Percentiles rank a stretch among this genome's conserved stretches.
Conservation (phyloP, 2,329 filamentous ascomycete species). For the Xylariaceae sp. region DNA sequence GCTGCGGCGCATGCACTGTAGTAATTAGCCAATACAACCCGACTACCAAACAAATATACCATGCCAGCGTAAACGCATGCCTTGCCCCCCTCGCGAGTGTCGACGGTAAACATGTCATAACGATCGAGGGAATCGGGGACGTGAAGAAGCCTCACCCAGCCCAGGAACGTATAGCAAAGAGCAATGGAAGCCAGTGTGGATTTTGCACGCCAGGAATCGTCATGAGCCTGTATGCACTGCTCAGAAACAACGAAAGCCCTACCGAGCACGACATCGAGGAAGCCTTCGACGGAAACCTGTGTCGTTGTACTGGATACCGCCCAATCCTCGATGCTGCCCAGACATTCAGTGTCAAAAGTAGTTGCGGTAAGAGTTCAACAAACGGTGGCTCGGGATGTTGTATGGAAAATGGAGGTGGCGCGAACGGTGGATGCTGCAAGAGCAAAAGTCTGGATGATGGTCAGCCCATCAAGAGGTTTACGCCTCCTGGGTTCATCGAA, state of each 20-base stretch:
- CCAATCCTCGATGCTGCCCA: slow-evolving; percentile 93
- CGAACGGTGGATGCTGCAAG: slow-evolving; percentile 66
- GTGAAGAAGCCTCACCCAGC: slow-evolving; percentile 81
- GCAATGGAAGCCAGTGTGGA: slow-evolving; percentile 86
- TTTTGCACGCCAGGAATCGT: slow-evolving; percentile 98
- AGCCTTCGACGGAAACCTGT: slow-evolving; percentile 94
- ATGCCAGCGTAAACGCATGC: slow-evolving; percentile 95
- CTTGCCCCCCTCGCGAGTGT: slow-evolving; percentile 87
- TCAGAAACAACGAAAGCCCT: slow-evolving; percentile 77
- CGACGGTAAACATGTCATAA: slow-evolving; percentile 97
- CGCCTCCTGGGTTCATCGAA: slow-evolving; percentile 85
- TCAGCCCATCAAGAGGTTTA: slow-evolving; percentile 64
- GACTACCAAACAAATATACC: slow-evolving; percentile 87
- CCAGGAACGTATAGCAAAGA: slow-evolving; percentile 86
- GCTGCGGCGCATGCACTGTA: slow-evolving; percentile 93
- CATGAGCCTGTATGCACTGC: slow-evolving; percentile 91
- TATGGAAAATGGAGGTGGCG: slow-evolving; percentile 58
- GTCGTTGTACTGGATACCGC: slow-evolving; percentile 90
- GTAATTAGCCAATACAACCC: slow-evolving; percentile 92
- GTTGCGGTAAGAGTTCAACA: slow-evolving; percentile 45
- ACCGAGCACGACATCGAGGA: slow-evolving; percentile 85
- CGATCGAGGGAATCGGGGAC: slow-evolving; percentile 91
- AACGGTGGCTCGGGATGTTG: slow-evolving; percentile 61
- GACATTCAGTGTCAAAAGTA: slow-evolving; percentile 65
- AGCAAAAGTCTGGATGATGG: slow-evolving; percentile 45